Evolutionary conservation across 2,329 filamentous ascomycete species (phyloP), one percentile per base, ranked within the genome.

Genomic region (Chaetomiaceae sp.): DNA sequence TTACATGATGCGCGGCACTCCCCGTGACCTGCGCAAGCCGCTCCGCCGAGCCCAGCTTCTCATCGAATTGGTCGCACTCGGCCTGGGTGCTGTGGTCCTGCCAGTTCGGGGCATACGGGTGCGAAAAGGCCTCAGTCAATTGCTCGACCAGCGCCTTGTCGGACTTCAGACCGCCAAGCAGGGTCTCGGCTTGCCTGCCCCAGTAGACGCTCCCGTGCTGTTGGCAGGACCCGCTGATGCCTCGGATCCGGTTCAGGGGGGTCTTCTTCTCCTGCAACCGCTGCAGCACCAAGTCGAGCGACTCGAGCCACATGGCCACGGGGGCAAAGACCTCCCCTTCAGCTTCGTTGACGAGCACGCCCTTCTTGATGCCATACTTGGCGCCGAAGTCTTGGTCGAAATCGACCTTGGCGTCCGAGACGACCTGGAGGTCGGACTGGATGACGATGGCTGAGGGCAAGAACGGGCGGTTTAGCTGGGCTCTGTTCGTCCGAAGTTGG

Each of bases 161-260:
- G 3, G 75, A 62, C 55, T 87, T 74, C 35, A 97, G 69, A 11
- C 60, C 69, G 4, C 64, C 68, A 35, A 97, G 74, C 35, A 84
- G 60, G 7, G 66, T 60, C 61, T 86, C 84, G 6, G 87, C 90
- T 47, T 81, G 69, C 36, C 71, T 65, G 48, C 78, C 85, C 91
- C 91, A 97, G 70, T 93, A 97, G 22, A 97, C 89, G 64, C 91
- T 97, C 27, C 93, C 93, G 67, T 97, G 93, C 73, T 98, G 93
- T 77, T 97, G 94, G 45, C 93, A 90, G 14, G 91, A 90, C 52
- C 89, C 93, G 60, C 87, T 91, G 57, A 98, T 77, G 24, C 88
- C 91, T 60, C 78, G 81, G 53, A 98, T 81, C 42, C 79, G 78
- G 42, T 74, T 68, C 59, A 96, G 84, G 56, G 89, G 84, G 45